Base-by-base conservation (phyloP, 163 green algal species). In the Volvox carteri region DNA sequence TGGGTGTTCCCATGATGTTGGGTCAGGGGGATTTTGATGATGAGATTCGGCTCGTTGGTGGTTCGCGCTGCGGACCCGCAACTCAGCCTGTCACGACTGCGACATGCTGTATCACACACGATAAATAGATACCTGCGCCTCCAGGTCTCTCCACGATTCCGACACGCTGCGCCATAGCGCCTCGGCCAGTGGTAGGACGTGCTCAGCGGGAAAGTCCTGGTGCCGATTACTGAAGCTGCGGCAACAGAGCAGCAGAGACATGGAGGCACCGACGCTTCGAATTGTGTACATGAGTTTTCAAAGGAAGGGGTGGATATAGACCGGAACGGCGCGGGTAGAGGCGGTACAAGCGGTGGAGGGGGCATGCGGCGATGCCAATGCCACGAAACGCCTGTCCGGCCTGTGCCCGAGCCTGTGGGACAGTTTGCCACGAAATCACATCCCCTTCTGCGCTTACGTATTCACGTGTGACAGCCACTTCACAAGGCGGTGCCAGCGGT, bases 381-480 rank as follows among this genome's bases (percentile, higher is more conserved):
- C n/a, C n/a, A n/a, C n/a, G n/a, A n/a, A n/a, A n/a, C n/a, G n/a
- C n/a, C n/a, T n/a, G n/a, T n/a, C n/a, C n/a, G n/a, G n/a, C n/a
- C n/a, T n/a, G n/a, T n/a, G n/a, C n/a, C n/a, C n/a, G n/a, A n/a
- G n/a, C 70, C 70, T 41, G 25, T 78, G 70, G 70, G 70, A 78
- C 70, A 14, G 50, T n/a, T 4, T 56, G 30, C 39, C 18, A 37
- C 39, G 9, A 46, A 33, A 35, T 19, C 39, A 8, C 12, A 35
- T 1, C 73, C 42, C 7, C 54, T 8, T 16, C 50, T 58, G 50
- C 12, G 42, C 73, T 80, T 65, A 88, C 83, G 48, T 62, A 37
- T 88, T 88, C 35, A 88, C 48, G 50, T 88, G 50, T 21, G 46
- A 33, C 9, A 89, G 41, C 84, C 70, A 89, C 4, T 65, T 78